A percentile compares a stretch with the other conserved stretches of the same genome.
Conservation (phyloP, 805 yeast genomes). For the Candida loeiensis region DNA sequence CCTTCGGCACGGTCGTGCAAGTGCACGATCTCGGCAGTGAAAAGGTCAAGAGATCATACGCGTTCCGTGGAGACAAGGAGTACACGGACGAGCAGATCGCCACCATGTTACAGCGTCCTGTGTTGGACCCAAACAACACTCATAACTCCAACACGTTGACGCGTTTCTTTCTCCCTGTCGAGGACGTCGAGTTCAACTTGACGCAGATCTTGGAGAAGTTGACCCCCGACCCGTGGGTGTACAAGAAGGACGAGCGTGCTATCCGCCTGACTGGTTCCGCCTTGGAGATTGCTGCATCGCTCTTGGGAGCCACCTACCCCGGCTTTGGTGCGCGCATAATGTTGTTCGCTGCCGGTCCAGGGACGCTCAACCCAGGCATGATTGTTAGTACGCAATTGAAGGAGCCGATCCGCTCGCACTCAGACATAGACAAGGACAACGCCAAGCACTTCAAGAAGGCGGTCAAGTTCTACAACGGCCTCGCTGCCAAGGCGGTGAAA, state of each 20-base stretch:
- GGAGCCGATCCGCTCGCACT: constrained; percentile 97
- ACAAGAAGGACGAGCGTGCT: constrained; percentile 78
- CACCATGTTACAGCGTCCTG: constrained; percentile 43
- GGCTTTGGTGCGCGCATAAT: constrained; percentile 86
- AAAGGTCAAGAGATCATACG: constrained; percentile 67
- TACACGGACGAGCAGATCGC: constrained; percentile 67
- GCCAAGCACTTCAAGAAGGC: constrained; percentile 89
- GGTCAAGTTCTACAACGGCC: constrained; percentile 68
- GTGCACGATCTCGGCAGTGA: constrained; percentile 75
- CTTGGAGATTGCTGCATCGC: constrained; percentile 72
- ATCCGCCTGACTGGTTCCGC: constrained; percentile 93
- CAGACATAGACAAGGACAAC: constrained; percentile 85
- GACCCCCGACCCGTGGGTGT: constrained; percentile 84
- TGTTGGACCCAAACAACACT: constrained; percentile 22
- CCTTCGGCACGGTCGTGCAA: constrained; percentile 87
- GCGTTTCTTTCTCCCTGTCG: constrained; percentile 70
- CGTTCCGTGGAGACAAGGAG: constrained; percentile 88
- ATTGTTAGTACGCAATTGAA: constrained; percentile 88
- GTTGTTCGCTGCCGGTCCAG: constrained; percentile 91
- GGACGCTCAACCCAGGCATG: constrained; percentile 92
- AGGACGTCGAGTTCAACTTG: constrained; percentile 77
- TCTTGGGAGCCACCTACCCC: constrained; percentile 78
- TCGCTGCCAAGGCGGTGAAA: constrained; percentile 67
- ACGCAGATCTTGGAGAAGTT: constrained; percentile 76
- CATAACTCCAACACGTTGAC: constrained; percentile 36